Percentiles rank a stretch among this genome's conserved stretches.
Conservation (phyloP, 2,329 filamentous ascomycete species). For the Truncatella angustata region DNA sequence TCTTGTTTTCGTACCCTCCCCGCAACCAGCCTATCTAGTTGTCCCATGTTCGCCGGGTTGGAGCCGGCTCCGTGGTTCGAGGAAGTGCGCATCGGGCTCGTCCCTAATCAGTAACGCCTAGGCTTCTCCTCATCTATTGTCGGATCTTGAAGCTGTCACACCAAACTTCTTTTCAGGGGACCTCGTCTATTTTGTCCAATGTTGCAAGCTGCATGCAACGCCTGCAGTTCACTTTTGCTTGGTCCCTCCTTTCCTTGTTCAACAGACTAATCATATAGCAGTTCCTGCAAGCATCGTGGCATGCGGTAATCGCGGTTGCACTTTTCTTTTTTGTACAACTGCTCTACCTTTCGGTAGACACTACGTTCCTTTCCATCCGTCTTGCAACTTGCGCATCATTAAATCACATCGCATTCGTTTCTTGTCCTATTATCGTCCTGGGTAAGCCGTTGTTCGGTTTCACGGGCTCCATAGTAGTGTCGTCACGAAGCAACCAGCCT, state of each 20-base stretch:
- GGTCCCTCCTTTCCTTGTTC: not conserved
- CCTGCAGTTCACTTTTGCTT: not conserved
- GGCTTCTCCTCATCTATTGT: not conserved
- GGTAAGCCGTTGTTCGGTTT: constrained; percentile 10
- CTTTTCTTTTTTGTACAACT: not conserved
- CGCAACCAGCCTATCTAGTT: constrained; percentile 30
- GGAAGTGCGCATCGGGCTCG: not conserved
- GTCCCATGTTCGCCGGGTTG: constrained; percentile 12
- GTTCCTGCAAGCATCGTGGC: constrained; percentile 2
- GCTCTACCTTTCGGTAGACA: not conserved
- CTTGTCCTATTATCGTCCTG: constrained; percentile 19
- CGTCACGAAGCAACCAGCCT: not conserved
- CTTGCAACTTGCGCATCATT: constrained; percentile 3
- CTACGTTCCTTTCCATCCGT: constrained; percentile 6
- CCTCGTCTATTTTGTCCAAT: constrained; percentile 22
- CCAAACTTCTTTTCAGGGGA: not conserved
- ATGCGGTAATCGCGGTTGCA: constrained; percentile 7
- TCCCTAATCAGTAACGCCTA: not conserved
- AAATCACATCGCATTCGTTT: constrained; percentile 22
- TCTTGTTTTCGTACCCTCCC: constrained; percentile 28
- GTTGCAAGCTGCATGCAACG: not conserved
- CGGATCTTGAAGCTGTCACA: not conserved
- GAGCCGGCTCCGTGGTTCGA: not conserved
- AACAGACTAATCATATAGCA: constrained; percentile 3
- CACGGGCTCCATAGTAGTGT: too few relatives aligned